Evolutionary conservation across 177 flowering plant species (phyloP), one percentile per base, ranked within the genome.

Genomic region (Tripterygium wilfordii): DNA sequence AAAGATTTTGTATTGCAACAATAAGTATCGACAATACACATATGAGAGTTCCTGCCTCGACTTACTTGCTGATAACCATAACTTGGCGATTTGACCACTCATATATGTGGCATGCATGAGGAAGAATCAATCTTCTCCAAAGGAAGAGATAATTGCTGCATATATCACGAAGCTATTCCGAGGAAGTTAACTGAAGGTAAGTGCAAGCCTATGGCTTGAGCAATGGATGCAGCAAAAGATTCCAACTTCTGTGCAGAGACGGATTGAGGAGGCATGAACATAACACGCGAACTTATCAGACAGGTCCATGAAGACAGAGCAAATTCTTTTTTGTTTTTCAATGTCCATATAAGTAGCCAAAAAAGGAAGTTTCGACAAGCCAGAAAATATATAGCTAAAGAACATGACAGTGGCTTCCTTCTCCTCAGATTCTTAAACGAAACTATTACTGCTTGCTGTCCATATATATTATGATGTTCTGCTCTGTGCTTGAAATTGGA

Each of bases 51-150:
- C 94, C 65, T 84, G 71, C 64, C 80, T 79, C 16, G 31, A 36
- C 22, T 61, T 67, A 54, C 70, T 76, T 30, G 73, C 51, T 1
- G 94, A 82, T 14, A 92, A 23, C 82, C 82, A 82, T 36, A 86
- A 66, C 31, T 84, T 88, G 79, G 48, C 96, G 88, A 85, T 79
- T 78, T 21, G 77, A 72, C 98, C 96, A 92, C 49, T 83, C 91
- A 58, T 64, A 64, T 56, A 88, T 66, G 12, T 53, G 62, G 45
- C 71, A 62, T 19, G 88, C 91, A 51, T 58, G 63, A 36, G 81
- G 76, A 55, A 92, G 75, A 61, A 88, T n/a, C n/a, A n/a, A n/a
- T 69, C 55, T 70, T 75, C 22, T 73, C 75, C 1, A 56, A 39
- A 9, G 87, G 82, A 69, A 92, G 83, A 21, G 74, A 68, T 24